phyloP scores from a whole-genome alignment of 345 rosid species.

The Eutrema yunnanense region DNA sequence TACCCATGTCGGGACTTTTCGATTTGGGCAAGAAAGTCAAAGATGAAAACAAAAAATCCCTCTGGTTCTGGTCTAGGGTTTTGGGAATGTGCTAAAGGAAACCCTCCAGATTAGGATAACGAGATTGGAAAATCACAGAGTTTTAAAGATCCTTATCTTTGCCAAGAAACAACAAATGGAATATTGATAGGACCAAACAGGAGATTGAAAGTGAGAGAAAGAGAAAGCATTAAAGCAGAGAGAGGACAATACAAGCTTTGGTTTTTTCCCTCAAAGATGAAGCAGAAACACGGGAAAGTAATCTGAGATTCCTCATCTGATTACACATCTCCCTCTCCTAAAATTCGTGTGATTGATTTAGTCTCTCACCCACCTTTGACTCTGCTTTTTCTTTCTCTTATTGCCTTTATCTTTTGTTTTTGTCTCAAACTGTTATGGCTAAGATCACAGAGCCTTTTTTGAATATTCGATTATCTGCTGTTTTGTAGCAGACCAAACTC shows the following conservation, averaged over 20 bases:
- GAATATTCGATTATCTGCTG: background rate
- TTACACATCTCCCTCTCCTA: constrained; percentile 5
- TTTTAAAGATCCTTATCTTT: constrained; percentile 20
- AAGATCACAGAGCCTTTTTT: background rate
- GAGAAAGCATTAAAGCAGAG: constrained; percentile 23
- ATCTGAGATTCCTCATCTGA: background rate
- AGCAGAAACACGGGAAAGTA: background rate
- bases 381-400: background rate
- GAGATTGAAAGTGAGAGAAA: background rate
- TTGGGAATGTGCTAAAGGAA: background rate
- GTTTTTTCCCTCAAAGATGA: background rate
- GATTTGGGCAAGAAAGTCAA: background rate
- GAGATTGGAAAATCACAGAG: background rate
- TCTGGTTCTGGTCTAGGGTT: background rate
- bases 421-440: background rate
- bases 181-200: background rate
- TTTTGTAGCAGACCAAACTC: background rate
- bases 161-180: constrained; percentile 22
- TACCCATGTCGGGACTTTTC: background rate
- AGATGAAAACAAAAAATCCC: background rate
- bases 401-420: background rate
- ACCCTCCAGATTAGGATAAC: background rate
- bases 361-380: constrained; percentile 17
- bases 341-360: background rate
- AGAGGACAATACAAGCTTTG: background rate